Conservation (phyloP, 1,284 basidiomycete species). For the Phylloporus gajari region DNA sequence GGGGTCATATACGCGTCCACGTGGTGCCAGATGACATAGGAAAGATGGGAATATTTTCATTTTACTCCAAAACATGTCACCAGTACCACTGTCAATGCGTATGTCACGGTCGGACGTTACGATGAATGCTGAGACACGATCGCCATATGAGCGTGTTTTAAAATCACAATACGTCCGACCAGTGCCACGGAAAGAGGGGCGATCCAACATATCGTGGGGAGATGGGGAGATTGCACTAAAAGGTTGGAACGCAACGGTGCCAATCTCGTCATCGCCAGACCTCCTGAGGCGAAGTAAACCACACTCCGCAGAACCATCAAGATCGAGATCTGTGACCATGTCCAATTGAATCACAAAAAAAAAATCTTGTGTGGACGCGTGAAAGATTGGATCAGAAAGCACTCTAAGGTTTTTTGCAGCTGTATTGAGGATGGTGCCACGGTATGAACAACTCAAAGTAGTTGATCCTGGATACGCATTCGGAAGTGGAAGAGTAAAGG, state of each 20-base stretch:
- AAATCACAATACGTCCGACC: neutral
- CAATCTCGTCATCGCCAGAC: neutral
- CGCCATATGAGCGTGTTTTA: neutral
- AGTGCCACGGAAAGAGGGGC: neutral
- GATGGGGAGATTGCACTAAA: neutral
- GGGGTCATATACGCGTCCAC: neutral
- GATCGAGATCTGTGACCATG: neutral
- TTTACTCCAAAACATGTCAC: no score
- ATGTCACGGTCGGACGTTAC: neutral
- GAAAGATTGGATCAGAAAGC: neutral
- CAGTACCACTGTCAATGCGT: neutral
- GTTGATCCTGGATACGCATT: neutral
- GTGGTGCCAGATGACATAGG: no score
- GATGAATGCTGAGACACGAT: no score
- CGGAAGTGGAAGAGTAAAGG: neutral
- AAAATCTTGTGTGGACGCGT: neutral
- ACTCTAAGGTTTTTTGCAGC: neutral
- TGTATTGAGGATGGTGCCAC: neutral
- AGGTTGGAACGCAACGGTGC: neutral
- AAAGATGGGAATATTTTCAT: no score
- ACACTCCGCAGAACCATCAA: neutral
- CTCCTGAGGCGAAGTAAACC: neutral
- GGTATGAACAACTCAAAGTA: neutral
- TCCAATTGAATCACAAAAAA: neutral
- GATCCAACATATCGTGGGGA: neutral